These are phyloP conservation scores for Trametes versicolor DNA, from an alignment of 1,284 basidiomycete genomes.

Conservation along the genomic window DNA sequence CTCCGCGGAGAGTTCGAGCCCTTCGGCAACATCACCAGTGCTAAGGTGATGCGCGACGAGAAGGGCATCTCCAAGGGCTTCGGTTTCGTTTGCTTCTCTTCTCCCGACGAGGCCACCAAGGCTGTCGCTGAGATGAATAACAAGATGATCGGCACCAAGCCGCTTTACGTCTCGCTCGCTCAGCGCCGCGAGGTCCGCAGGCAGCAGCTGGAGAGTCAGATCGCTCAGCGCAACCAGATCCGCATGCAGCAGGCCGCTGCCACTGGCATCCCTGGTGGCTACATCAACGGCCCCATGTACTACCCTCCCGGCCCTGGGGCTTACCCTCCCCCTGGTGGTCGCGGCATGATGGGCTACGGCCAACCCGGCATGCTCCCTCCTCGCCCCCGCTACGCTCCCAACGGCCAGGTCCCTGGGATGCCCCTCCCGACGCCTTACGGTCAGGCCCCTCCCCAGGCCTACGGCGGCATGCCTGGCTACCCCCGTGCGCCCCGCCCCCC, in stretches of 20 bases:
- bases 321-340: conserved; percentile 82
- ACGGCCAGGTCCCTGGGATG: conserved; percentile 81
- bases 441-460: conserved; percentile 73
- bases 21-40: conserved; percentile 97
- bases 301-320: conserved; percentile 86
- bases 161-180: conserved; percentile 98
- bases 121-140: conserved; percentile 99
- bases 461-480: conserved; percentile 73
- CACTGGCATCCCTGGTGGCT: conserved; percentile 84
- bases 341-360: conserved; percentile 85
- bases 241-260: conserved; percentile 93
- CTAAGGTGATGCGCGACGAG: conserved; percentile 99
- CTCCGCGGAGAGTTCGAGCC: conserved; percentile 96
- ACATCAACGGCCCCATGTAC: conserved; percentile 88
- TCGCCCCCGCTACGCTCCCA: conserved; percentile 84
- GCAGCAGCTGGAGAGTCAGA: conserved; percentile 99
- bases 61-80: conserved; percentile 94
- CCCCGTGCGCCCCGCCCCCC: conserved; percentile 59
- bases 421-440: conserved; percentile 77
- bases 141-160: conserved; percentile 99
- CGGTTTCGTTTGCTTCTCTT: conserved; percentile 99
- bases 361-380: conserved; percentile 89
- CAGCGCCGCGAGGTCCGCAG: conserved; percentile 98
- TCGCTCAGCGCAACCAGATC: conserved; percentile 95
- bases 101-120: conserved; percentile 99